These are phyloP conservation scores for Quercus phellos DNA, from an alignment of 331 rosid species.

Conservation along the genomic window DNA sequence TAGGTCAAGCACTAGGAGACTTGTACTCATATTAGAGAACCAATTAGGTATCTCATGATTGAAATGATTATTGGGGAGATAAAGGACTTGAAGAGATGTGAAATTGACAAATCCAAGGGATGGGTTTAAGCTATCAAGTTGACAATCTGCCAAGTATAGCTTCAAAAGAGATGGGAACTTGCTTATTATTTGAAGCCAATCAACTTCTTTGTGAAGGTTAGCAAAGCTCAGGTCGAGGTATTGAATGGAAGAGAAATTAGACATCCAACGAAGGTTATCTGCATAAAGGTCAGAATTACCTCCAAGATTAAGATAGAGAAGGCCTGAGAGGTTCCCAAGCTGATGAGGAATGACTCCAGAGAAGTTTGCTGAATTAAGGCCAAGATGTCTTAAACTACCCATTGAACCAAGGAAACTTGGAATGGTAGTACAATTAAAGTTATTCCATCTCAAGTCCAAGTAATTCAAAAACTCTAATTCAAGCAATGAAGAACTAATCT, in stretches of 20 bases:
- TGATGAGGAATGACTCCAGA: too few relatives aligned
- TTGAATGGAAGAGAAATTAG: conserved; percentile 15
- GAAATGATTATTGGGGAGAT: conserved; percentile 31
- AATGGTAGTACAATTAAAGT: conserved; percentile 13
- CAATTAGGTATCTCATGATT: conserved; percentile 20
- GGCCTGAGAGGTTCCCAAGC: too few relatives aligned
- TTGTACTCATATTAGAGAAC: conserved; percentile 10
- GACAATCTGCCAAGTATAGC: conserved; percentile 17
- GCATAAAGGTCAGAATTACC: background rate
- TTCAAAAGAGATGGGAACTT: conserved; percentile 22
- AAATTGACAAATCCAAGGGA: conserved; percentile 13
- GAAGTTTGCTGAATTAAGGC: conserved; percentile 16
- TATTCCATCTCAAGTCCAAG: conserved; percentile 23
- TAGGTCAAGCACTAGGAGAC: conserved; percentile 14
- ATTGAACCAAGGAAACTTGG: conserved; percentile 32
- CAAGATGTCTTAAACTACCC: conserved; percentile 17
- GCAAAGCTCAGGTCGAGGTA: conserved; percentile 9
- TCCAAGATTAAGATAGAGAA: too few relatives aligned
- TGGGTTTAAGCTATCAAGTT: conserved; percentile 3
- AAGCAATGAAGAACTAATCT: conserved; percentile 28
- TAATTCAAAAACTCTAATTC: conserved; percentile 16
- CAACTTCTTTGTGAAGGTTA: background rate
- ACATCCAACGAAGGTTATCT: conserved; percentile 10
- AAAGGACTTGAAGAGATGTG: conserved; percentile 28
- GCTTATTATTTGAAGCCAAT: conserved; percentile 9